phyloP scores from a whole-genome alignment of 805 yeast genomes.

The Pichia kluyveri region DNA sequence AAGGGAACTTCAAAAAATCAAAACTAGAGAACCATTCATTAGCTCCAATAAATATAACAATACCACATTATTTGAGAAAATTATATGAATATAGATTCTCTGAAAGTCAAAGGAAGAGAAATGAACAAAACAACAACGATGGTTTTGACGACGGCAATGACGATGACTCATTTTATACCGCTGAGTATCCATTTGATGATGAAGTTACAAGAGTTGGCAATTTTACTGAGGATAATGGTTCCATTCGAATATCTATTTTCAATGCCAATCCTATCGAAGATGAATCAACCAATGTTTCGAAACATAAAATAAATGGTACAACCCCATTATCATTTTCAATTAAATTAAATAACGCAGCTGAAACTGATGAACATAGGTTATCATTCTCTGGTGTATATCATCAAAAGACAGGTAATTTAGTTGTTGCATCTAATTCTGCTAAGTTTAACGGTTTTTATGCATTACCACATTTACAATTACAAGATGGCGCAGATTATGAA shows the following conservation, averaged over 20 bases:
- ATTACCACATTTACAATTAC: constrained; percentile 45
- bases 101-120: constrained; percentile 6
- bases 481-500: constrained; percentile 32
- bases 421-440: constrained; percentile 52
- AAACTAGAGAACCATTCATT: constrained; percentile 1
- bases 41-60: constrained; percentile 20
- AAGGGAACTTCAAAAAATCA: constrained; percentile 30
- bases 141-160: background rate
- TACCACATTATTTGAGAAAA: constrained; percentile 22
- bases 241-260: constrained; percentile 12
- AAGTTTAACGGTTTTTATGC: constrained; percentile 56
- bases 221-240: constrained; percentile 20
- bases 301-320: constrained; percentile 15
- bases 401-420: constrained; percentile 53
- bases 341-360: constrained; percentile 33
- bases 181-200: background rate
- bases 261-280: constrained; percentile 8
- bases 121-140: constrained; percentile 1
- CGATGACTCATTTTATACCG: background rate
- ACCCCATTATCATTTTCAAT: constrained; percentile 26
- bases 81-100: constrained; percentile 15
- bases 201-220: constrained; percentile 16
- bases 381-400: constrained; percentile 56
- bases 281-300: background rate
- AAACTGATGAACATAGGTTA: constrained; percentile 40